Base-by-base conservation (phyloP, 2,329 filamentous ascomycete species). In the Fusarium hostae region DNA sequence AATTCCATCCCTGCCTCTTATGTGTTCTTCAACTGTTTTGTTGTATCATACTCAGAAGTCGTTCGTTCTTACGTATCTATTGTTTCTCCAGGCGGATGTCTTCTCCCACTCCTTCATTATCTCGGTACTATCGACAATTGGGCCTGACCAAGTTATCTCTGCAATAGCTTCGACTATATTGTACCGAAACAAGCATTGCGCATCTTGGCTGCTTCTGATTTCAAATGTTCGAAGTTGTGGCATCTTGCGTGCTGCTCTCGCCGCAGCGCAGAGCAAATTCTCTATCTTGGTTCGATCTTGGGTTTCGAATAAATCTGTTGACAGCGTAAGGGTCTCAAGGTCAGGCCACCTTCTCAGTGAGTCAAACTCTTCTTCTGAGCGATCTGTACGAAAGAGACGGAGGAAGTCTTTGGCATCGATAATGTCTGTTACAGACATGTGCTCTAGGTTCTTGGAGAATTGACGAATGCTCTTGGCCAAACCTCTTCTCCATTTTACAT, bases 331-430 rank as follows among this genome's bases (percentile, higher is more conserved):
- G 1, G 57, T 60, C 37, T 59, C 20, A 0, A 67, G 45, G 15
- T 51, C 8, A 1, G 47, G 15, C 69, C 69, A 72, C 3, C 22
- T 12, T 9, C 50, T 51, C 2, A 69, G 8, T 4, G 13, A 34
- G 3, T 11, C 11, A 0, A 28, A 2, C 16, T 22, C 15, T 20
- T 20, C 6, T 40, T 60, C 4, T 58, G 44, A 16, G 22, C 11
- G 16, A 37, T 18, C 5, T 32, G 15, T 30, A 30, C 37, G 15
- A 61, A 65, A 7, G 51, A n/a, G 52, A 1, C 15, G 10, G 3
- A 66, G 22, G 12, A 72, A 72, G 2, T 71, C 51, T 11, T 50
- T 41, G 15, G 69, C 69, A 1, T 72, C 68, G 30, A 62, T 52
- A 2, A 72, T 24, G 16, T 62, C 52, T 1, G 65, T 65, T 9